Evolutionary conservation across 495 filamentous ascomycete species (phyloP).

Genomic region (Astrothelium subdiscretum): DNA sequence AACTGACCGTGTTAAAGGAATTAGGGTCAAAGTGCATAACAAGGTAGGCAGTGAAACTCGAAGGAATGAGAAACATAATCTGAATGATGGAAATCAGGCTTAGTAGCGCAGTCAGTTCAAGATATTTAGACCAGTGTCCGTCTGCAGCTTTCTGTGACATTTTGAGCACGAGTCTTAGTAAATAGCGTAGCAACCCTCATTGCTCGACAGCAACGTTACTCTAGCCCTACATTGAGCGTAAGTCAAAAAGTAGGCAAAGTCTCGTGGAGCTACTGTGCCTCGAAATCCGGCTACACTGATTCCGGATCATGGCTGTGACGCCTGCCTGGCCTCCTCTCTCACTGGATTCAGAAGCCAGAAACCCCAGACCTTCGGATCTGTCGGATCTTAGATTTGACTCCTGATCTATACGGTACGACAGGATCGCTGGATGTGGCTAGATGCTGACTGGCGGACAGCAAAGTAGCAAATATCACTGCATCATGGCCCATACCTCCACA

Average conservation of each 20-base stretch:
- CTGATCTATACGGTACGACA: too few species aligned
- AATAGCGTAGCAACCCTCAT: not conserved
- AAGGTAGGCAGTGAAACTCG: not conserved
- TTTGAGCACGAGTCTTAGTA: not conserved
- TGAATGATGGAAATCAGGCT: not conserved
- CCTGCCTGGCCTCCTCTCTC: too few species aligned
- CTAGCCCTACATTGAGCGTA: not conserved
- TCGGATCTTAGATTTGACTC: too few species aligned
- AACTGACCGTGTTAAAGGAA: not conserved
- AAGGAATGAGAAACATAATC: not conserved
- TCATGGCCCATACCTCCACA: too few species aligned
- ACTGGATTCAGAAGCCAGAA: too few species aligned
- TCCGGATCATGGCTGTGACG: too few species aligned
- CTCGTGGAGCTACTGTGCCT: not conserved
- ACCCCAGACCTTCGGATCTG: too few species aligned
- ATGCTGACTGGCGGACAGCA: too few species aligned
- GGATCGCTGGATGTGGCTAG: too few species aligned
- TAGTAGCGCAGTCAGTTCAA: not conserved
- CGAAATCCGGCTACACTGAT: slow-evolving; percentile 6
- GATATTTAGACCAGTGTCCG: not conserved
- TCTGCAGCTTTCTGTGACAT: not conserved
- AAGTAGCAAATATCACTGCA: too few species aligned
- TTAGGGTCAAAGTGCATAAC: not conserved
- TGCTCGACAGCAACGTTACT: not conserved
- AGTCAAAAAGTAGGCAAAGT: not conserved